Conservation (phyloP, 495 filamentous ascomycete species). For the Tuber microsphaerosporum region DNA sequence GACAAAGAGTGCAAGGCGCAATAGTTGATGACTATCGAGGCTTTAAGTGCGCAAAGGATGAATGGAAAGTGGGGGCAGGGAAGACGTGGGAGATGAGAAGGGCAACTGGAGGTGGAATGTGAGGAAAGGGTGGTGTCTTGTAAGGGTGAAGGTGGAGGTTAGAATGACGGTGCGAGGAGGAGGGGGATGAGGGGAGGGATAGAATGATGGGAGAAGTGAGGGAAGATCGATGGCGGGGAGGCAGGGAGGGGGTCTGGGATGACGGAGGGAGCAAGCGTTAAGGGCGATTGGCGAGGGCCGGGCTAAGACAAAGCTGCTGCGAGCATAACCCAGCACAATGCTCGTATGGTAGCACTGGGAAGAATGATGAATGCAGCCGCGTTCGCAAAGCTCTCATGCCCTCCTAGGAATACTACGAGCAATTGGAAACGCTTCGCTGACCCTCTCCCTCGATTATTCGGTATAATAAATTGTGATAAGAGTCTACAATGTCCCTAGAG, state of each 20-base stretch:
- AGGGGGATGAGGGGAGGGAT: slow-evolving; percentile 12
- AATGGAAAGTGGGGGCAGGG: slow-evolving; percentile 7
- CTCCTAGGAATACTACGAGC: too few species aligned
- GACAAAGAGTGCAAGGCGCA: slow-evolving; percentile 3
- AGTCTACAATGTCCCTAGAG: too few species aligned
- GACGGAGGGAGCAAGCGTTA: slow-evolving; percentile 35
- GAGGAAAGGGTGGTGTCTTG: slow-evolving; percentile 22
- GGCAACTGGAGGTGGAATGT: slow-evolving; percentile 20
- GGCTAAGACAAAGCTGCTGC: slow-evolving; percentile 32
- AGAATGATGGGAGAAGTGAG: slow-evolving; percentile 9
- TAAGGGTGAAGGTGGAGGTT: slow-evolving; percentile 16
- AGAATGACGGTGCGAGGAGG: slow-evolving; percentile 2
- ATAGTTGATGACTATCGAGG: neutral
- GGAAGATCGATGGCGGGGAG: slow-evolving; percentile 24
- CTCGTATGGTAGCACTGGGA: neutral
- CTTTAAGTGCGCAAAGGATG: neutral
- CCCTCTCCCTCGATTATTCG: too few species aligned
- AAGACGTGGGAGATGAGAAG: slow-evolving; percentile 13
- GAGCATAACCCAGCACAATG: slow-evolving; percentile 18
- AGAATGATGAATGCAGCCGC: neutral
- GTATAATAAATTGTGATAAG: too few species aligned
- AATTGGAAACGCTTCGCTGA: too few species aligned
- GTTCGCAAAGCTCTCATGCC: too few species aligned
- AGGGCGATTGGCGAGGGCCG: slow-evolving; percentile 37
- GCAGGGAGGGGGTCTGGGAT: slow-evolving; percentile 33